phyloP scores from a whole-genome alignment of 371 early-diverging fungal species.

The Mucor sp. region DNA sequence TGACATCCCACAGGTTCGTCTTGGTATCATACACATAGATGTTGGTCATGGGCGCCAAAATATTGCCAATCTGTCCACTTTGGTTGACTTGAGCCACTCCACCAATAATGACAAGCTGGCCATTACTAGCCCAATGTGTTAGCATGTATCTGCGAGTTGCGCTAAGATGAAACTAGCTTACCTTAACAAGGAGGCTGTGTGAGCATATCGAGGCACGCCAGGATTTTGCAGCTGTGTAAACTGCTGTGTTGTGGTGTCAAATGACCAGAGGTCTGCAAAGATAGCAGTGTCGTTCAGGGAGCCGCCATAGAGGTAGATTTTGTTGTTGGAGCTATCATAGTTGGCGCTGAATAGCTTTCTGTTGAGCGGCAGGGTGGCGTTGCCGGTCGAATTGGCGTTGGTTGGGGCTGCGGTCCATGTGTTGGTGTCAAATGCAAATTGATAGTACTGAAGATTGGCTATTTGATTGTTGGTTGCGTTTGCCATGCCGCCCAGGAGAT shows the following conservation, averaged over 20 bases:
- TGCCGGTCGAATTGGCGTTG: slow-evolving; percentile 1
- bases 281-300: slow-evolving; percentile 8
- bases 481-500: slow-evolving; percentile 27
- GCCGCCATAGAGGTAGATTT: slow-evolving; percentile 41
- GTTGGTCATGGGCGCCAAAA: slow-evolving; percentile 14
- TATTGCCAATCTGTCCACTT: not conserved
- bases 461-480: slow-evolving; percentile 7
- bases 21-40: slow-evolving; percentile 32
- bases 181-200: slow-evolving; percentile 43
- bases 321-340: slow-evolving; percentile 9
- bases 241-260: slow-evolving; percentile 24
- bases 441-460: slow-evolving; percentile 15
- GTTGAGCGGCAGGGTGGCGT: slow-evolving; percentile 4
- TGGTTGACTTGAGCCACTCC: slow-evolving; percentile 22
- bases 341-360: slow-evolving; percentile 22
- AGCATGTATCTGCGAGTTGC: not conserved
- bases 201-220: slow-evolving; percentile 30
- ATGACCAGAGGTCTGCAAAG: slow-evolving; percentile 28
- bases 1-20: slow-evolving; percentile 14
- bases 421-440: slow-evolving; percentile 18
- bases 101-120: slow-evolving; percentile 43
- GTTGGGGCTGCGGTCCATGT: slow-evolving; percentile 19
- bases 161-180: slow-evolving; percentile 13
- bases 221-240: slow-evolving; percentile 21
- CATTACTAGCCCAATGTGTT: slow-evolving; percentile 26